Base-by-base conservation (phyloP, 139 green algal species). In the Prasinococcaceae sp. region DNA sequence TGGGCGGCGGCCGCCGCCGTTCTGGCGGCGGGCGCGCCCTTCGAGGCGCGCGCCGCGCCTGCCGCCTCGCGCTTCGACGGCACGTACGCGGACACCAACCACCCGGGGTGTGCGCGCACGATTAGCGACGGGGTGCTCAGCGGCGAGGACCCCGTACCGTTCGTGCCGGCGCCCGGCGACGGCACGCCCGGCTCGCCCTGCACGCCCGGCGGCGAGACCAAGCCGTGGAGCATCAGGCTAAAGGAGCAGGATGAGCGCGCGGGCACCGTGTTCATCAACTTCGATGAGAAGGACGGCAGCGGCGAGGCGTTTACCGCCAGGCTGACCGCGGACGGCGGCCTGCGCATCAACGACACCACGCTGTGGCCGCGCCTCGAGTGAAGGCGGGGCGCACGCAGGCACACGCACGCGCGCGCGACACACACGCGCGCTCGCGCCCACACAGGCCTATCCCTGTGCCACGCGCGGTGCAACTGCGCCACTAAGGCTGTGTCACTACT, bases 251-350 rank as follows among this genome's bases (percentile, higher is more conserved):
- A 30, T 28, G 50, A 58, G 39, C n/a, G 53, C 2, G 9, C 49
- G 6, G 50, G 38, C 3, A 57, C 42, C 22, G 54, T 66, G 3
- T 48, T 54, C 20, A 66, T 66, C 28, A 49, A 66, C 37, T 66
- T 66, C 48, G 40, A 66, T 20, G 23, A 56, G 33, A 66, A 66
- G 39, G 58, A 66, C 33, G 58, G 58, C 30, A 44, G 19, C 16
- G 48, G 48, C 1, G 58, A 66, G 43, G 37, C 35, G 3, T 51
- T 66, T 39, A 4, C 40, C 14, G 46, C 17, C 4, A 22, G 17
- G 46, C 46, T 53, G 6, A n/a, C n/a, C n/a, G 14, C 30, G 4
- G 46, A 53, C 26, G 46, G 46, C 9, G 26, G 17, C 19, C 17
- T 53, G 17, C 26, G 46, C 17, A 41, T 4, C 46, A 53, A 53